These are phyloP conservation scores for Tinospora cordifolia DNA, from an alignment of 164 flowering plant species.

Conservation along the genomic window DNA sequence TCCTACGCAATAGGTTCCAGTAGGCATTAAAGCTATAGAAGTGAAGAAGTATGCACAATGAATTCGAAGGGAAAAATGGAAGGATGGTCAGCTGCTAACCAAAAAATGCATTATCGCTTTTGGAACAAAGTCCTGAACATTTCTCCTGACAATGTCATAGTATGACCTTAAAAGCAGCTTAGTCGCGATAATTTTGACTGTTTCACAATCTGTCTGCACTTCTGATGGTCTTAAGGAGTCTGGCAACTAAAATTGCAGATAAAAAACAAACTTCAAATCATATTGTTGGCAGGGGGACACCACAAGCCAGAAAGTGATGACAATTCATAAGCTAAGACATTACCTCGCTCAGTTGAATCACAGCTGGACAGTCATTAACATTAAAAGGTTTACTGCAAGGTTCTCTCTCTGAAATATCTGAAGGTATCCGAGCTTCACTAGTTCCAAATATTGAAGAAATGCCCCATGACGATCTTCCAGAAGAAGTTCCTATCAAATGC, in stretches of 20 bases:
- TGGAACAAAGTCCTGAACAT: conserved; percentile 43
- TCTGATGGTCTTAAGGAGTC: conserved; percentile 28
- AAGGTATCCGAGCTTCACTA: conserved; percentile 10
- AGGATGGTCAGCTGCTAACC: conserved; percentile 22
- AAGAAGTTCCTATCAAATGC: conserved; percentile 14
- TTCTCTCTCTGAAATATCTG: conserved; percentile 11
- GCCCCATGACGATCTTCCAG: conserved; percentile 24
- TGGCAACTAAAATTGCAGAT: conserved; percentile 27
- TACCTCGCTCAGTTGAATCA: conserved; percentile 34
- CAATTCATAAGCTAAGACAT: not conserved
- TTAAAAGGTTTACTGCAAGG: conserved; percentile 15
- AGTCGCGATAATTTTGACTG: conserved; percentile 28
- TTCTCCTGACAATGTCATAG: conserved; percentile 42
- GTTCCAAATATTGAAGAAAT: conserved; percentile 30
- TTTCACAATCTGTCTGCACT: conserved; percentile 26
- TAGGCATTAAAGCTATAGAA: not conserved
- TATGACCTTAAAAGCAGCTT: conserved; percentile 44
- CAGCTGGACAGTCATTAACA: conserved; percentile 12
- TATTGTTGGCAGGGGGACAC: not conserved
- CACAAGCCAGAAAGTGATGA: not conserved
- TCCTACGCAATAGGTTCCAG: not conserved
- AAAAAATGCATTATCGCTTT: conserved; percentile 55
- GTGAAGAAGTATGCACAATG: not conserved
- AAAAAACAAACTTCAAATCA: not conserved
- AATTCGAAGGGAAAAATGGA: not conserved